These are phyloP conservation scores for Arthromyces matolae DNA, from an alignment of 768 basidiomycete genomes.

Conservation along the genomic window DNA sequence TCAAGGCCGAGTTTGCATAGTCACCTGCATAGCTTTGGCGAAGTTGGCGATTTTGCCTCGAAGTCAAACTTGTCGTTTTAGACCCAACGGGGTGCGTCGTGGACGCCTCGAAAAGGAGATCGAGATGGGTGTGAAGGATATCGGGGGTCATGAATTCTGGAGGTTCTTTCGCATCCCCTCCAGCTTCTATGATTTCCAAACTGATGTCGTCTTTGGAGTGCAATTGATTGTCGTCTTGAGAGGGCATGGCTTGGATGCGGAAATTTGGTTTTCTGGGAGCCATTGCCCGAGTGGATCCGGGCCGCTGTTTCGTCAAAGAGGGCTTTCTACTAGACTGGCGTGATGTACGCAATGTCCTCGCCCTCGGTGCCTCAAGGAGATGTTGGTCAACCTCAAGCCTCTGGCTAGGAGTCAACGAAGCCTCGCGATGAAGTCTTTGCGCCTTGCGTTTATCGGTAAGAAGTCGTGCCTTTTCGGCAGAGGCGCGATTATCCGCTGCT, in stretches of 20 bases:
- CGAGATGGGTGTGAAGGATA: slow-evolving; percentile 22
- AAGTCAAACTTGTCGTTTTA: not conserved
- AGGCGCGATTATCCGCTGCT: not conserved
- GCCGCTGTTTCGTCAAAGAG: too few relatives aligned
- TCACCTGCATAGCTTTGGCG: slow-evolving; percentile 40
- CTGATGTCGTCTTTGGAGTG: slow-evolving; percentile 16
- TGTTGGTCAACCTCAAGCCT: not conserved
- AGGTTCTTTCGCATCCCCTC: slow-evolving; percentile 18
- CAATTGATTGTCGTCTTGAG: slow-evolving; percentile 2
- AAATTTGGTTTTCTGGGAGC: not conserved
- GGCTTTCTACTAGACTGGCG: too few relatives aligned
- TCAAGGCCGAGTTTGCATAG: slow-evolving; percentile 45
- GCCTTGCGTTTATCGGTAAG: slow-evolving; percentile 19
- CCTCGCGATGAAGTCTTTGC: slow-evolving; percentile 22
- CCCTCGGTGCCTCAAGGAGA: not conserved
- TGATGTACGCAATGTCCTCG: too few relatives aligned
- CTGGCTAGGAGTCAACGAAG: not conserved
- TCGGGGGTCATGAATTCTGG: slow-evolving; percentile 19
- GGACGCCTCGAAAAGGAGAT: slow-evolving; percentile 19
- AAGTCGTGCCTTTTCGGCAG: slow-evolving; percentile 2
- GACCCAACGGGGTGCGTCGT: slow-evolving; percentile 6
- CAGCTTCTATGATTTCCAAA: slow-evolving; percentile 18
- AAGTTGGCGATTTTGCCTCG: slow-evolving; percentile 9
- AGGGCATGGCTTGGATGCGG: not conserved
- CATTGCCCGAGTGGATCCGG: too few relatives aligned